Evolutionary conservation across 2,329 filamentous ascomycete species (phyloP).

Genomic region (Metarhizium sp.): DNA sequence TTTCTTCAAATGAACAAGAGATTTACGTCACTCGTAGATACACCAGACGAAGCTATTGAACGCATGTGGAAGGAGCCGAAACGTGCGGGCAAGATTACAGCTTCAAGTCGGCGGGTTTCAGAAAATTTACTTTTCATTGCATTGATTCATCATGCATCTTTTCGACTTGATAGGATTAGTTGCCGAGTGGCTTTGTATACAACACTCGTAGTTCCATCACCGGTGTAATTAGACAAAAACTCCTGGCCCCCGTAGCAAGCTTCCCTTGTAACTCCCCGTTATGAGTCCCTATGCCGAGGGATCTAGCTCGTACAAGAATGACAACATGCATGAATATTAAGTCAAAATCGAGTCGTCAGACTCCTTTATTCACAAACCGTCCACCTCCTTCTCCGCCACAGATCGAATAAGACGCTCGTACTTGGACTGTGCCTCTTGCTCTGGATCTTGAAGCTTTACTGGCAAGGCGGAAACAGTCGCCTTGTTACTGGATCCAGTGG

Average conservation of each 20-base stretch:
- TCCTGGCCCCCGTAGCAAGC: not conserved
- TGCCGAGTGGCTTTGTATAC: too few species aligned
- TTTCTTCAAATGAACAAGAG: too few species aligned
- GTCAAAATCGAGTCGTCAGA: not conserved
- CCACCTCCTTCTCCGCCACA: conserved; percentile 24
- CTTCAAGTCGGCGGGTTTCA: not conserved
- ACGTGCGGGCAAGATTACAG: too few species aligned
- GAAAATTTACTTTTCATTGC: not conserved
- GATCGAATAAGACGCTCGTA: conserved; percentile 29
- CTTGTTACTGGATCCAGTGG: conserved; percentile 11
- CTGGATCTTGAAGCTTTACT: conserved; percentile 21
- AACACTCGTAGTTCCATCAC: too few species aligned
- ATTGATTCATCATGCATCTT: not conserved
- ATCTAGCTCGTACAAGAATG: not conserved
- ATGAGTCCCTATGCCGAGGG: too few species aligned
- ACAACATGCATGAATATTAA: not conserved
- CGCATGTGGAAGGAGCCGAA: too few species aligned
- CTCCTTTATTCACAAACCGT: conserved; percentile 9
- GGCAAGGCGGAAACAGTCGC: conserved; percentile 6
- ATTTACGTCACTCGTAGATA: too few species aligned
- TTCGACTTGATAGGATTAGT: not conserved
- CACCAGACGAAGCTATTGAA: too few species aligned
- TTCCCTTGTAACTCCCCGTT: not conserved
- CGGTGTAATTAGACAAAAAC: too few species aligned
- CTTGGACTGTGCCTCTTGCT: conserved; percentile 24